Percentiles rank a stretch among this genome's conserved stretches.
These are phyloP conservation scores for Penicillium sp. DNA, from an alignment of 2,329 filamentous ascomycete species.

Conservation along the genomic window DNA sequence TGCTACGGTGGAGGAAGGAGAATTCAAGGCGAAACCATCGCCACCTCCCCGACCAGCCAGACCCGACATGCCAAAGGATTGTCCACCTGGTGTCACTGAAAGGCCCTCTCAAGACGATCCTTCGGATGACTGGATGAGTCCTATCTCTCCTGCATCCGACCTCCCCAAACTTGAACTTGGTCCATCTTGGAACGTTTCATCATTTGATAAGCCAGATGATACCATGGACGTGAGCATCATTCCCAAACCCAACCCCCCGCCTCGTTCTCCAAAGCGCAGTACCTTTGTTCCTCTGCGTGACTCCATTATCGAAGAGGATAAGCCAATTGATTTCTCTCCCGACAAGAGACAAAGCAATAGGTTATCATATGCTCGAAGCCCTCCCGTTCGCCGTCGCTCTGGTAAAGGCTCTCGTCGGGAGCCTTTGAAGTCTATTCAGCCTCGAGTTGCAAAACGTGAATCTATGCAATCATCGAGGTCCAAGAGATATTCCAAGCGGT, in stretches of 20 bases:
- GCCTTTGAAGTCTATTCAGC: conserved; percentile 36
- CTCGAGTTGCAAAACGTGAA: conserved; percentile 37
- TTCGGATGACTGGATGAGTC: conserved; percentile 22
- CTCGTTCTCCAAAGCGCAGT: conserved; percentile 32
- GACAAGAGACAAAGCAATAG: conserved; percentile 27
- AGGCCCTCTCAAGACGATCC: conserved; percentile 19
- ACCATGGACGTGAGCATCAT: conserved; percentile 12
- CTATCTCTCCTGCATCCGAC: conserved; percentile 26
- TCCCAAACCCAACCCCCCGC: conserved; percentile 25
- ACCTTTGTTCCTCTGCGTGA: conserved; percentile 27
- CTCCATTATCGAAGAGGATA: conserved; percentile 21
- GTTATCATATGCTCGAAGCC: conserved; percentile 30
- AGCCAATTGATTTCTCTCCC: conserved; percentile 17
- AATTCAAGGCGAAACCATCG: conserved; percentile 22
- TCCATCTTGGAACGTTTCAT: conserved; percentile 32
- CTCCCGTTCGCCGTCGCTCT: conserved; percentile 27
- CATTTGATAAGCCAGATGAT: conserved; percentile 23
- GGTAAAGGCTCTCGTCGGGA: conserved; percentile 34
- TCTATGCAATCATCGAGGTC: conserved; percentile 37
- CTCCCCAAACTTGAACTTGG: conserved; percentile 36
- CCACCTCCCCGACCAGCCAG: conserved; percentile 22
- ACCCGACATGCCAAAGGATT: conserved; percentile 22
- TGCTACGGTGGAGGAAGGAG: conserved; percentile 21
- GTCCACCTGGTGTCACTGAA: conserved; percentile 23
- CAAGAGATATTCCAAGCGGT: conserved; percentile 37